Conservation (phyloP, 352 stramenopile species). For the Phytopythium montanum region DNA sequence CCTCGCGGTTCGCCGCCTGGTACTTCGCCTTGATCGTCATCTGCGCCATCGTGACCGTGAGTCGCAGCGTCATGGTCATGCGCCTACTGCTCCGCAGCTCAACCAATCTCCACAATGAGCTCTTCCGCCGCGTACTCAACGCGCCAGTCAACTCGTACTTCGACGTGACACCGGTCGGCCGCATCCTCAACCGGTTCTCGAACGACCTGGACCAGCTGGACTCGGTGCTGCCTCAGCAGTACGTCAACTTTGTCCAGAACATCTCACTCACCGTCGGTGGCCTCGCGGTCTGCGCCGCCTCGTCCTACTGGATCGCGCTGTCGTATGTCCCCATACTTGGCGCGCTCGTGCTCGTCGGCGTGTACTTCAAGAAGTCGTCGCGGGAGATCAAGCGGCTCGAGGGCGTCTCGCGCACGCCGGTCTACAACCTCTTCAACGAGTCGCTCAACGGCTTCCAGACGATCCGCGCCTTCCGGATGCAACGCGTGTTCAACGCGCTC, state of each 20-base stretch:
- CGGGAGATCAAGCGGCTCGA: conserved; percentile 94
- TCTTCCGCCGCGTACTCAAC: conserved; percentile 38
- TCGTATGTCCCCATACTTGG: conserved; percentile 54
- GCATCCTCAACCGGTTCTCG: conserved; percentile 67
- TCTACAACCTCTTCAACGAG: conserved; percentile 93
- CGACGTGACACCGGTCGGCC: conserved; percentile 58
- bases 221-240: conserved; percentile 30
- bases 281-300: conserved; percentile 33
- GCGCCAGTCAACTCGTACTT: conserved; percentile 65
- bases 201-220: conserved; percentile 60
- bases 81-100: conserved; percentile 32
- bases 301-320: conserved; percentile 35
- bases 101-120: conserved; percentile 40
- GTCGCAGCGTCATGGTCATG: conserved; percentile 30
- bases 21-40: conserved; percentile 35
- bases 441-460: conserved; percentile 90
- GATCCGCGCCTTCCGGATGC: conserved; percentile 83
- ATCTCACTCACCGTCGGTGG: conserved; percentile 17
- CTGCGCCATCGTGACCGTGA: conserved; percentile 19
- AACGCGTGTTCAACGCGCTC: conserved; percentile 21
- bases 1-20: conserved; percentile 26
- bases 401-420: conserved; percentile 76
- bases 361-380: conserved; percentile 84
- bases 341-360: conserved; percentile 48
- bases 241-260: conserved; percentile 21